Base-by-base conservation (phyloP, 2,329 filamentous ascomycete genomes). In the Neodidymelliopsis sp. region DNA sequence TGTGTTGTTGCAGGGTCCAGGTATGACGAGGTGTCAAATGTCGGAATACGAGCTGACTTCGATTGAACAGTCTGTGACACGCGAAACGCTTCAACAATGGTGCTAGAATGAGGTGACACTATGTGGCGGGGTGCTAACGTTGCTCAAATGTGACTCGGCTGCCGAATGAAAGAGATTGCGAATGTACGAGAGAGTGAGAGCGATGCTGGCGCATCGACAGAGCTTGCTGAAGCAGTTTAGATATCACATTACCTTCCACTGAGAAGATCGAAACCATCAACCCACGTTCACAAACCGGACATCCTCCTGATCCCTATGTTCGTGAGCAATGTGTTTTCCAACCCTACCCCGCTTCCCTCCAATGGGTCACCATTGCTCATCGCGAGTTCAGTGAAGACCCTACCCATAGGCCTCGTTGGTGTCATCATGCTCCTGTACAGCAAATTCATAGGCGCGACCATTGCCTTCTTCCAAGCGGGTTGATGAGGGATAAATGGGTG, bases 331-430 rank as follows among this genome's bases (percentile, higher is more conserved):
- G 70, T 63, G 10, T 72, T 77, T 20, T 73, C 74, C 37, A 68
- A 68, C 28, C 71, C 63, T 4, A 78, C 64, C 16, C 69, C 74
- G 4, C 60, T 66, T 1, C 69, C 72, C 18, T 70, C 49, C 15
- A 80, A 24, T 29, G 69, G 69, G 41, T 69, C 64, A 1, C 77
- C 78, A 58, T 79, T 74, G 6, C 78, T 75, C 60, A 76, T 69
- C 4, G 80, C 80, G 56, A 84, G 61, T 38, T 78, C 73, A 0
- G 77, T 75, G 56, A 81, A 62, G 19, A 79, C 76, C 23, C 65
- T 72, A 1, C 77, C 80, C 53, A 84, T 65, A 18, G 77, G 72
- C 47, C 71, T 69, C 11, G 80, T 81, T 7, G 80, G 78, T 15
- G 71, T 77, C 30, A 76, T 55, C 49, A 73, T 49, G 25, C 59